phyloP scores from a whole-genome alignment of 306 rosid species.

The Gillenia trifoliata region DNA sequence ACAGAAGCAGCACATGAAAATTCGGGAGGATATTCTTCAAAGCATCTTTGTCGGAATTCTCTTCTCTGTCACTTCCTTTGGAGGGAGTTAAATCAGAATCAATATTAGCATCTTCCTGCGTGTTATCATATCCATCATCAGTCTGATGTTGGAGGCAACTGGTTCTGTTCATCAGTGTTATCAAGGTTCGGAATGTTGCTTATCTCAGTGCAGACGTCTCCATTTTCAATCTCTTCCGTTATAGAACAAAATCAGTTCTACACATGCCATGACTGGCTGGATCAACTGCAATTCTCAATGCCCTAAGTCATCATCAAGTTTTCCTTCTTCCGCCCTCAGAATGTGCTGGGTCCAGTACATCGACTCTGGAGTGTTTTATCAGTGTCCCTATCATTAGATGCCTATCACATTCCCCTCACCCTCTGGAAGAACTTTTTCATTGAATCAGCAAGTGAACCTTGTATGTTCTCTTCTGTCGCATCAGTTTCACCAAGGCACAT shows the following conservation, averaged over 20 bases:
- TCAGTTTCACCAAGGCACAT: slow-evolving; percentile 24
- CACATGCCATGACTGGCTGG: background rate
- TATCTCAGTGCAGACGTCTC: slow-evolving; percentile 18
- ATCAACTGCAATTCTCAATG: slow-evolving; percentile 3
- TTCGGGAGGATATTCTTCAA: slow-evolving; percentile 59
- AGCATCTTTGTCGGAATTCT: slow-evolving; percentile 30
- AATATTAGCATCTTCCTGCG: slow-evolving; percentile 15
- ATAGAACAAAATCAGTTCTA: background rate
- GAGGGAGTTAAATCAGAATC: slow-evolving; percentile 14
- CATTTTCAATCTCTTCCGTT: slow-evolving; percentile 29
- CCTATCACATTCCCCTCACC: slow-evolving; percentile 17
- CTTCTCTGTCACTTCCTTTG: slow-evolving; percentile 20
- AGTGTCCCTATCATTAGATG: slow-evolving; percentile 18
- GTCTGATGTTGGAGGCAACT: slow-evolving; percentile 20
- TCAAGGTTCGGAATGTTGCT: slow-evolving; percentile 19
- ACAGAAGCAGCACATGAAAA: slow-evolving; percentile 39
- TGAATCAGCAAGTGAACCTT: slow-evolving; percentile 21
- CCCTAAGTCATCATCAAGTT: slow-evolving; percentile 8
- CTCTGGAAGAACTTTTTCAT: slow-evolving; percentile 17
- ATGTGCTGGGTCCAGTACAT: background rate
- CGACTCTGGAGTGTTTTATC: slow-evolving; percentile 29
- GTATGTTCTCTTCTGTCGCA: slow-evolving; percentile 14
- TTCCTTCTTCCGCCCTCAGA: slow-evolving; percentile 20
- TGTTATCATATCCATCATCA: slow-evolving; percentile 13
- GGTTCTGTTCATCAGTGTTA: slow-evolving; percentile 9